Conservation (phyloP, 441 rosid genomes). For the Erodium trifolium region DNA sequence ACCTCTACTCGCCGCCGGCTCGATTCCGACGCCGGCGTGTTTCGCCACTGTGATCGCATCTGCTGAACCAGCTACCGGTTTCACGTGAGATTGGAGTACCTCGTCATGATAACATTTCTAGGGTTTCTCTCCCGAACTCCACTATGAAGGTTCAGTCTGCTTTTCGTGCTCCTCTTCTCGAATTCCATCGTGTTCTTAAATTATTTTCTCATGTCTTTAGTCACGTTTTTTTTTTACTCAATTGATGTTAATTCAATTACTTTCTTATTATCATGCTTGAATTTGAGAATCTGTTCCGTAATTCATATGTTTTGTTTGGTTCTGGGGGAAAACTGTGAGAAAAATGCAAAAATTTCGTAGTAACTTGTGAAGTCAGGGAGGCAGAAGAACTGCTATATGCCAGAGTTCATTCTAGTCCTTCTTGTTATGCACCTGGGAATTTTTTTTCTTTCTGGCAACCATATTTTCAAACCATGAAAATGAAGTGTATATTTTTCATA, state of each 20-base stretch:
- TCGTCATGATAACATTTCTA: slow-evolving; percentile 6
- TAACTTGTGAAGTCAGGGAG: neutral
- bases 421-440: too few relatives aligned
- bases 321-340: too few relatives aligned
- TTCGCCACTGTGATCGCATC: too few relatives aligned
- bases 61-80: too few relatives aligned
- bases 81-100: slow-evolving; percentile 8
- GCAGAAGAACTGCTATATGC: neutral
- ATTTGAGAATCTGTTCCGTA: too few relatives aligned
- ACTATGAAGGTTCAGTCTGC: slow-evolving; percentile 4
- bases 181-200: neutral
- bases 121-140: slow-evolving; percentile 17
- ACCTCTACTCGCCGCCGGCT: slow-evolving; percentile 3
- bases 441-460: neutral
- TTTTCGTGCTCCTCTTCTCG: neutral
- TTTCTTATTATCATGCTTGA: slow-evolving; percentile 7
- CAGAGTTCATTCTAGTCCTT: neutral
- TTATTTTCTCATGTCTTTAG: too few relatives aligned
- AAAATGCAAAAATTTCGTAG: slow-evolving; percentile 5
- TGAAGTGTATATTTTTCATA: too few relatives aligned
- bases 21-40: slow-evolving; percentile 17
- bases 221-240: too few relatives aligned
- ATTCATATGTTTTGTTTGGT: slow-evolving; percentile 20
- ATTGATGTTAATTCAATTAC: slow-evolving; percentile 16
- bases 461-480: neutral